Evolutionary conservation across 2,329 filamentous ascomycete species (phyloP).

Genomic region (Ophiosphaerella narmari): DNA sequence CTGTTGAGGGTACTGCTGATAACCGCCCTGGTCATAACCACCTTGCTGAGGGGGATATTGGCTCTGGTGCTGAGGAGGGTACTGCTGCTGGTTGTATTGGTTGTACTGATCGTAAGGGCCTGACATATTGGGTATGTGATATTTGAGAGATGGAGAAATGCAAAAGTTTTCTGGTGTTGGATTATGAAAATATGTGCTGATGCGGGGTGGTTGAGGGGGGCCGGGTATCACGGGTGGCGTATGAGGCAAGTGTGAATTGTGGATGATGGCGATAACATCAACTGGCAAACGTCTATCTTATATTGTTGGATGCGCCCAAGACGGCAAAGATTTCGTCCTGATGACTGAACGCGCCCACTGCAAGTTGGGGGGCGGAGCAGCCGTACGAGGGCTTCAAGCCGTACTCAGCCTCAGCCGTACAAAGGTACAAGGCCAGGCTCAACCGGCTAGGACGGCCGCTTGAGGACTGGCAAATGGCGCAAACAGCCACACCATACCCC

Average conservation of each 20-base stretch:
- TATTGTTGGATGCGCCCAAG: slow-evolving; percentile 14
- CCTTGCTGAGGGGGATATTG: slow-evolving; percentile 36
- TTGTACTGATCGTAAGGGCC: slow-evolving; percentile 56
- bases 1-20: slow-evolving; percentile 36
- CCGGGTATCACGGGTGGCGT: slow-evolving; percentile 11
- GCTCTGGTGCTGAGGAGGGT: slow-evolving; percentile 39
- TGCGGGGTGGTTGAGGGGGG: slow-evolving; percentile 14
- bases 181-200: not conserved
- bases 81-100: slow-evolving; percentile 42
- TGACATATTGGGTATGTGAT: slow-evolving; percentile 50
- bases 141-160: not conserved
- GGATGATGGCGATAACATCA: slow-evolving; percentile 10
- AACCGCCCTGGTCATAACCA: slow-evolving; percentile 37
- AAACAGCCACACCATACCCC: slow-evolving; percentile 13
- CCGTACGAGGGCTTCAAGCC: slow-evolving; percentile 27
- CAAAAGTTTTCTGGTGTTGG: not conserved
- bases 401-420: slow-evolving; percentile 37
- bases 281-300: slow-evolving; percentile 16
- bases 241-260: slow-evolving; percentile 14
- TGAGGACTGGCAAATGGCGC: slow-evolving; percentile 11
- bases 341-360: slow-evolving; percentile 26
- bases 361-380: slow-evolving; percentile 35
- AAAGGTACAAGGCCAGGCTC: slow-evolving; percentile 16
- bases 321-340: slow-evolving; percentile 25
- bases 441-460: slow-evolving; percentile 22